A percentile compares a stretch with the other conserved stretches of the same genome.
phyloP scores from a whole-genome alignment of 1,139 yeast genomes.

The Taiozyma onychis region DNA sequence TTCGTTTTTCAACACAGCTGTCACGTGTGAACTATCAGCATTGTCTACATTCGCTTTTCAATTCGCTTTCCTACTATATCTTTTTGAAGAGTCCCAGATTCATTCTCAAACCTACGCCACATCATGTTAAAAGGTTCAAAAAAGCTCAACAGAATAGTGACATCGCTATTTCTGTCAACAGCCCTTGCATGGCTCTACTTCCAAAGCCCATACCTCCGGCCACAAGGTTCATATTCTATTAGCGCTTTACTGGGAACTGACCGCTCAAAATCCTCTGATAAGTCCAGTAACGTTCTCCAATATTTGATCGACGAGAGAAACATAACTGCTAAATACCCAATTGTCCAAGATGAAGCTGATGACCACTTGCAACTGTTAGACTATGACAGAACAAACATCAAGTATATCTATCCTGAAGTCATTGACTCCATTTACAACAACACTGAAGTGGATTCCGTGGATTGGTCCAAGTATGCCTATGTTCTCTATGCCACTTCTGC shows the following conservation, averaged over 20 bases:
- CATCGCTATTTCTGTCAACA: neutral
- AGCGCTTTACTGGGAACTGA: neutral
- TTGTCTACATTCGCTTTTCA: too few relatives aligned
- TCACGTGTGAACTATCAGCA: too few relatives aligned
- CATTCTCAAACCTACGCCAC: neutral
- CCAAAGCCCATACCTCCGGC: neutral
- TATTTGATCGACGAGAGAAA: constrained; percentile 2
- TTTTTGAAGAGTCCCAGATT: neutral
- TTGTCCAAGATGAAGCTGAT: neutral
- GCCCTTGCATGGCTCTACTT: neutral
- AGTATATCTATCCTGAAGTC: constrained; percentile 16
- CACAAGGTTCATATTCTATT: neutral
- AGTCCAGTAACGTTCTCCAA: constrained; percentile 1
- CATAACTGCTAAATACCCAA: constrained; percentile 1
- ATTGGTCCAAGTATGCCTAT: constrained; percentile 38
- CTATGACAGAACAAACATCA: constrained; percentile 16
- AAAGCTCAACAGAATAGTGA: neutral
- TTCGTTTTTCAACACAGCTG: too few relatives aligned
- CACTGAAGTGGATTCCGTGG: constrained; percentile 17
- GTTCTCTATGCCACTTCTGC: constrained; percentile 42
- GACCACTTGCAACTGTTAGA: constrained; percentile 9
- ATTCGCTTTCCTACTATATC: too few relatives aligned
- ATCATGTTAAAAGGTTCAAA: neutral
- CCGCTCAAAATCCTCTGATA: neutral
- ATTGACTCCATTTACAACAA: constrained; percentile 14